Percentiles rank a stretch among this genome's conserved stretches.
These are phyloP conservation scores for Ogataea ramenticola DNA, from an alignment of 805 yeast species.

Conservation along the genomic window DNA sequence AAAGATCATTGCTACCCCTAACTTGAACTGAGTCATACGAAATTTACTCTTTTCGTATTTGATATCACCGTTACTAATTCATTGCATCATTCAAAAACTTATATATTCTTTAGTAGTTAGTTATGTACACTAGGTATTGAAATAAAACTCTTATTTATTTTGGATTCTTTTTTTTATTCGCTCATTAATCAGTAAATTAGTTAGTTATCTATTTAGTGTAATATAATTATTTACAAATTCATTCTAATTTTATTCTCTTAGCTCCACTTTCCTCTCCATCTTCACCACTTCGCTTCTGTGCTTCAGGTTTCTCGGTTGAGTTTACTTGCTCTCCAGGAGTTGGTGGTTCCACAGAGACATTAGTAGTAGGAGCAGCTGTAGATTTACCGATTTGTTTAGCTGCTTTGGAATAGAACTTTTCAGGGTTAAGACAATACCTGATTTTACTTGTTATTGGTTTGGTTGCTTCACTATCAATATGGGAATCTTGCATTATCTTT, in stretches of 20 bases:
- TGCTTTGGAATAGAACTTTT: conserved; percentile 19
- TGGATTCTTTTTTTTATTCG: background rate
- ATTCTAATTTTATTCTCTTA: conserved; percentile 16
- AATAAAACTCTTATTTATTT: no score
- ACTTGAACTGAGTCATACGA: conserved; percentile 19
- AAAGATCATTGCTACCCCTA: conserved; percentile 55
- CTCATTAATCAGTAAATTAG: background rate
- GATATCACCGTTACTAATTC: no score
- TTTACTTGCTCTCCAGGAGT: background rate
- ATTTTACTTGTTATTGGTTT: conserved; percentile 56
- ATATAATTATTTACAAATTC: no score
- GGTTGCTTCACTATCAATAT: conserved; percentile 55
- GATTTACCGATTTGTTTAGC: conserved; percentile 7
- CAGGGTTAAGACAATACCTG: conserved; percentile 56
- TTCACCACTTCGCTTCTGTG: background rate
- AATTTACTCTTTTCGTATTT: no score
- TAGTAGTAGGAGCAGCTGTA: background rate
- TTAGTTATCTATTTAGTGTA: no score
- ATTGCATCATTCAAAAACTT: no score
- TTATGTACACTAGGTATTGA: background rate
- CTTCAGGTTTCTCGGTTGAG: background rate
- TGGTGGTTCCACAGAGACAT: no score
- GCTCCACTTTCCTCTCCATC: conserved; percentile 5
- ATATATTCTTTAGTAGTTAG: background rate
- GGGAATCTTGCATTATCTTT: conserved; percentile 32